These are phyloP conservation scores for Aplosporella prunicola DNA, from an alignment of 2,329 filamentous ascomycete species.

Conservation along the genomic window DNA sequence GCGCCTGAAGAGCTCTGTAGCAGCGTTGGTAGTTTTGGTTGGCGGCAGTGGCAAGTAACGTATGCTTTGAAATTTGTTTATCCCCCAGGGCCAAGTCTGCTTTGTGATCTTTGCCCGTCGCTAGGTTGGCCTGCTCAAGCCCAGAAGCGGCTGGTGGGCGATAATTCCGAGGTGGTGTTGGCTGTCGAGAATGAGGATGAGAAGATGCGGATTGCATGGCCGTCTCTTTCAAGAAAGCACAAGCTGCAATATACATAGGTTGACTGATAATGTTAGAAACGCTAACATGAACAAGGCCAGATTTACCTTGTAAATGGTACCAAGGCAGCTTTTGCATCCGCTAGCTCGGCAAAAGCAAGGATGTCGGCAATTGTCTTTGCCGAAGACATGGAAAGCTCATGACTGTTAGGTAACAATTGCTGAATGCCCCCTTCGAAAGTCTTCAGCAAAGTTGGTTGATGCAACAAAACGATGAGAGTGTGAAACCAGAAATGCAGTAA, in stretches of 20 bases:
- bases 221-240: slow-evolving; percentile 78
- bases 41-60: slow-evolving; percentile 67
- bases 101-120: slow-evolving; percentile 5
- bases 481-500: slow-evolving; percentile 85
- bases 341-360: slow-evolving; percentile 72
- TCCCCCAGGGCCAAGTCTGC: slow-evolving; percentile 20
- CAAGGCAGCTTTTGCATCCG: slow-evolving; percentile 75
- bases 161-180: slow-evolving; percentile 37
- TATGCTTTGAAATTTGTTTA: slow-evolving; percentile 53
- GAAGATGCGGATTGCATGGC: slow-evolving; percentile 57
- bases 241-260: slow-evolving; percentile 84
- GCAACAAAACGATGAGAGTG: slow-evolving; percentile 72
- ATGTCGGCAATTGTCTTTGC: slow-evolving; percentile 90
- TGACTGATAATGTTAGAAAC: slow-evolving; percentile 44
- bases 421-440: slow-evolving; percentile 62
- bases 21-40: slow-evolving; percentile 82
- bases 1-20: slow-evolving; percentile 70
- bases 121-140: too few species aligned
- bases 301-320: slow-evolving; percentile 63
- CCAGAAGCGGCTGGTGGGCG: too few species aligned
- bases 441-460: slow-evolving; percentile 73
- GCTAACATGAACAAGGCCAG: slow-evolving; percentile 10
- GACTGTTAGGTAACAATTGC: slow-evolving; percentile 68
- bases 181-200: slow-evolving; percentile 52
- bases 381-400: slow-evolving; percentile 74